These are phyloP conservation scores for Endothia cerciana DNA, from an alignment of 2,329 filamentous ascomycete genomes.

Conservation along the genomic window DNA sequence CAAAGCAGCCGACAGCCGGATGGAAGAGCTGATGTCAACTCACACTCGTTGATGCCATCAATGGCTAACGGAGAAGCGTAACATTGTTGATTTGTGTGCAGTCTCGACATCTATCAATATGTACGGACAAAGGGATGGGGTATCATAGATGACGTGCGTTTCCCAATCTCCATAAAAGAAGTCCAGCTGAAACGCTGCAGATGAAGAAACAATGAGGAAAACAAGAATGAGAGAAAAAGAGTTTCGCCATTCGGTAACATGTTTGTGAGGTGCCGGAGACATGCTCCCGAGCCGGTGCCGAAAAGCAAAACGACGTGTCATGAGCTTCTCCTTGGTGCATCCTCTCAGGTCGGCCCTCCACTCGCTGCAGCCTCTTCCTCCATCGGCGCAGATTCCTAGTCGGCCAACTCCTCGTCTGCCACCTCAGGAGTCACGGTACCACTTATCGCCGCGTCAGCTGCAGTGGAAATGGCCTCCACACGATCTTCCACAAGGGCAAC, in stretches of 20 bases:
- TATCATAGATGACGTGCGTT: conserved; percentile 25
- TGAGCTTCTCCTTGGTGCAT: background rate
- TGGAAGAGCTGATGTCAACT: background rate
- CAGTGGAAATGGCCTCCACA: background rate
- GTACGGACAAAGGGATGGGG: conserved; percentile 23
- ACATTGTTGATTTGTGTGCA: conserved; percentile 11
- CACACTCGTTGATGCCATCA: background rate
- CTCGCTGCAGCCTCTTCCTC: conserved; percentile 8
- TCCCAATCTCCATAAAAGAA: conserved; percentile 14
- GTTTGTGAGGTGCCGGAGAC: background rate
- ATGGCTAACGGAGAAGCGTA: background rate
- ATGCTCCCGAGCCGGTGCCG: background rate
- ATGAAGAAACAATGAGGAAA: conserved; percentile 9
- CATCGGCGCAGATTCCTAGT: conserved; percentile 1
- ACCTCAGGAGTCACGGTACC: conserved; percentile 15
- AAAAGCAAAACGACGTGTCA: background rate
- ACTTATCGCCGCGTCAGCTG: background rate
- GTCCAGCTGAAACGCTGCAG: background rate
- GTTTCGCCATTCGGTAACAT: no score
- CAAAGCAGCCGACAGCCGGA: conserved; percentile 15
- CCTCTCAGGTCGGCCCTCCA: background rate
- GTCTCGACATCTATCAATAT: conserved; percentile 17
- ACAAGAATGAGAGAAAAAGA: no score
- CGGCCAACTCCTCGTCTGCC: background rate
- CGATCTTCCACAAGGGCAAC: background rate